These are phyloP conservation scores for Trichoderma reesei DNA, from an alignment of 495 filamentous ascomycete species.

Conservation along the genomic window DNA sequence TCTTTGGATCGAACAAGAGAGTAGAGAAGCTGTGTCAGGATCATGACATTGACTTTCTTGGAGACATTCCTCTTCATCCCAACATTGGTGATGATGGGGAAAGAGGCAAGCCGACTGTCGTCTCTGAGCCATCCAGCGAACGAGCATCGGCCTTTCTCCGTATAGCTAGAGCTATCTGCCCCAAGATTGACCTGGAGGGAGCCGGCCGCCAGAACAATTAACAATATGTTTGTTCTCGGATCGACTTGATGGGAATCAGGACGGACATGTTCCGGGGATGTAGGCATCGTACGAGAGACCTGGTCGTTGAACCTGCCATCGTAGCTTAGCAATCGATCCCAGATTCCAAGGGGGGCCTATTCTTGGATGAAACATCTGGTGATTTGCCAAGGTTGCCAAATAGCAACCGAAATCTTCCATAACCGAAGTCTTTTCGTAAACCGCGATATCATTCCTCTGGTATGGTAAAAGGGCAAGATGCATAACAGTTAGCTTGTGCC, in stretches of 20 bases:
- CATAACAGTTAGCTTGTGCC: background rate
- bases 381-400: background rate
- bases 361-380: background rate
- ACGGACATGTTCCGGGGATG: background rate
- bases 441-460: background rate
- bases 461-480: background rate
- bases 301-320: constrained; percentile 5
- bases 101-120: constrained; percentile 80
- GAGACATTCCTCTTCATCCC: constrained; percentile 82
- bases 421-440: background rate
- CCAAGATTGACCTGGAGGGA: constrained; percentile 33
- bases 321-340: constrained; percentile 2
- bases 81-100: constrained; percentile 85
- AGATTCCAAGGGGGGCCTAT: constrained; percentile 1
- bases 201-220: background rate
- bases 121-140: constrained; percentile 66
- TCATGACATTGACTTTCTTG: constrained; percentile 64
- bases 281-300: background rate
- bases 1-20: constrained; percentile 57
- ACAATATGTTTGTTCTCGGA: background rate
- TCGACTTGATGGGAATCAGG: background rate
- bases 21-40: constrained; percentile 39
- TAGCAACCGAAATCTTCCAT: background rate
- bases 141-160: constrained; percentile 60
- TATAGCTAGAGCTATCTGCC: constrained; percentile 54